These are phyloP conservation scores for Atalantia buxifolia DNA, from an alignment of 345 rosid species.

Conservation along the genomic window DNA sequence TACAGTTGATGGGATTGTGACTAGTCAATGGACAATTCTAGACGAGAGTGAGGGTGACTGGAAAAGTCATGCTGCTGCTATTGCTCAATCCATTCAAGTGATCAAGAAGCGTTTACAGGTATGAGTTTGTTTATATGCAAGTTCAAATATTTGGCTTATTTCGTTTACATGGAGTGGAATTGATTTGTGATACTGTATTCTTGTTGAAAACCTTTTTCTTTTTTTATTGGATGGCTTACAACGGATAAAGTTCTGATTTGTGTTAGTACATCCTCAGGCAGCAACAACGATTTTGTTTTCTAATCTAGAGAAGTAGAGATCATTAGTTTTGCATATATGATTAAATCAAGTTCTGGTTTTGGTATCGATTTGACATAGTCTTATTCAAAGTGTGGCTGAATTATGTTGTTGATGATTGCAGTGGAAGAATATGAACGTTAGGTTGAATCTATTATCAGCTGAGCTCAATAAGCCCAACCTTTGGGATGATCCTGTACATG, in stretches of 20 bases:
- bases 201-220: too few relatives aligned
- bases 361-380: background rate
- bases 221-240: background rate
- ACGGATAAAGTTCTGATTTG: background rate
- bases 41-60: conserved; percentile 83
- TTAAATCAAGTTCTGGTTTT: background rate
- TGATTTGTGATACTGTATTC: background rate
- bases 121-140: background rate
- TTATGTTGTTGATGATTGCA: conserved; percentile 31
- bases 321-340: background rate
- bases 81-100: conserved; percentile 82
- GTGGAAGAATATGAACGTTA: conserved; percentile 79
- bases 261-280: background rate
- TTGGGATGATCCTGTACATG: conserved; percentile 87
- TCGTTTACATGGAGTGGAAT: background rate
- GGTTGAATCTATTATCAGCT: conserved; percentile 54
- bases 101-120: conserved; percentile 96
- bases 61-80: conserved; percentile 93
- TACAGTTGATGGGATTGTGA: conserved; percentile 70
- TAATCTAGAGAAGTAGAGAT: background rate
- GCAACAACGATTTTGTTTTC: background rate
- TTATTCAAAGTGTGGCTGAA: background rate
- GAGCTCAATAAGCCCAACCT: conserved; percentile 73
- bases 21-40: conserved; percentile 69
- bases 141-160: background rate